These are phyloP conservation scores for Carex pumila DNA, from an alignment of 176 grass and related monocot species.

Conservation along the genomic window DNA sequence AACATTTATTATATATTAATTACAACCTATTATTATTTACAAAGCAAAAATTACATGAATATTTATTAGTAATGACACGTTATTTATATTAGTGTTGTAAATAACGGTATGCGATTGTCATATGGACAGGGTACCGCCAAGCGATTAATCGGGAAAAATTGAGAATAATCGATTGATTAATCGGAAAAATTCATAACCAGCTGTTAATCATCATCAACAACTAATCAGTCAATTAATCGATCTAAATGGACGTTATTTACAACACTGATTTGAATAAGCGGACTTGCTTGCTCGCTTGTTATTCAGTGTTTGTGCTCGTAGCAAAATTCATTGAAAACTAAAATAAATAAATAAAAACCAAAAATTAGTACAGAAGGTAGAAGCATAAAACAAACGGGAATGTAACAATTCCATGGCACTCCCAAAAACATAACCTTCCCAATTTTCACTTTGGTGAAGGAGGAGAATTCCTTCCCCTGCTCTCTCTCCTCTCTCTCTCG, in stretches of 20 bases:
- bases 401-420: neutral
- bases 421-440: neutral
- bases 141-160: no score
- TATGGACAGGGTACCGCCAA: no score
- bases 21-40: no score
- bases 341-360: neutral
- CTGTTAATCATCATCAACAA: no score
- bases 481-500: neutral
- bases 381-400: constrained; percentile 20
- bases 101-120: no score
- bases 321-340: constrained; percentile 6
- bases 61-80: neutral
- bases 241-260: no score
- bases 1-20: no score
- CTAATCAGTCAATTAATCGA: no score
- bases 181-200: no score
- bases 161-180: no score
- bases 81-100: neutral
- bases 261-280: neutral
- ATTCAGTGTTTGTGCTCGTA: neutral
- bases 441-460: constrained; percentile 6
- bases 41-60: no score
- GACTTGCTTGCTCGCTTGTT: neutral
- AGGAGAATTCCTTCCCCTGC: neutral
- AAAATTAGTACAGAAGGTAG: constrained; percentile 8